Conservation (phyloP, 1,284 basidiomycete genomes). For the Hypsizygus ulmarius region DNA sequence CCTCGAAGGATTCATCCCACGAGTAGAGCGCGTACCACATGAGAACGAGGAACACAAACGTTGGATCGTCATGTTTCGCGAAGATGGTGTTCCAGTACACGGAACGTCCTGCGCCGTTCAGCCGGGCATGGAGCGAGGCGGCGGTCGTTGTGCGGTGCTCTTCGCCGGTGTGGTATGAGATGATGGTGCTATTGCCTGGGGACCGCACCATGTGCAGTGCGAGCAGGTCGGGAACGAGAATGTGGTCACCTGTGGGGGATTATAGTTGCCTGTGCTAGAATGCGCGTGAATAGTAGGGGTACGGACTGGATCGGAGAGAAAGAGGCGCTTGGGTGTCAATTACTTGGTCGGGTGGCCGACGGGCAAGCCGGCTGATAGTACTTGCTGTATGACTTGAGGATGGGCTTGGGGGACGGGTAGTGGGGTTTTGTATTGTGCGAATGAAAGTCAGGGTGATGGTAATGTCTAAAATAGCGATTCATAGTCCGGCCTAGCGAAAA, state of each 20-base stretch:
- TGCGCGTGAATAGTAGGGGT: neutral
- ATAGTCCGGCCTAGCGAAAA: neutral
- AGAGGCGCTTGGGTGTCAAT: conserved; percentile 43
- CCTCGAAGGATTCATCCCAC: conserved; percentile 54
- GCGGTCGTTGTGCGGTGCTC: conserved; percentile 35
- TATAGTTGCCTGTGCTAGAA: neutral
- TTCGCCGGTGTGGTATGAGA: conserved; percentile 42
- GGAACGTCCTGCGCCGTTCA: conserved; percentile 43
- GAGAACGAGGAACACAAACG: conserved; percentile 46
- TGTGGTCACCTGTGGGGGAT: conserved; percentile 22
- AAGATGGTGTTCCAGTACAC: conserved; percentile 59
- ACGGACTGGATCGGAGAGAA: conserved; percentile 31
- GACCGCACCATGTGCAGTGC: conserved; percentile 48
- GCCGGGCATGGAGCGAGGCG: conserved; percentile 35
- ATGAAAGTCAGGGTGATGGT: conserved; percentile 52
- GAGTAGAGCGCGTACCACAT: conserved; percentile 57
- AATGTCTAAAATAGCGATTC: conserved; percentile 39
- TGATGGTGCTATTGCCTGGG: conserved; percentile 39
- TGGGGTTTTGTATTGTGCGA: conserved; percentile 30
- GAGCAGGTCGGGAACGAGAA: conserved; percentile 45
- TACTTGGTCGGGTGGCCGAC: conserved; percentile 24
- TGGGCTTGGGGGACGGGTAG: conserved; percentile 21
- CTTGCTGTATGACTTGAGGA: conserved; percentile 19
- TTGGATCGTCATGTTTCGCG: conserved; percentile 41
- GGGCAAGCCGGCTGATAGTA: conserved; percentile 12